Percentiles rank a stretch among this genome's conserved stretches.
These are phyloP conservation scores for Arctium minus DNA, from an alignment of 129 eudicot genomes.

Conservation along the genomic window DNA sequence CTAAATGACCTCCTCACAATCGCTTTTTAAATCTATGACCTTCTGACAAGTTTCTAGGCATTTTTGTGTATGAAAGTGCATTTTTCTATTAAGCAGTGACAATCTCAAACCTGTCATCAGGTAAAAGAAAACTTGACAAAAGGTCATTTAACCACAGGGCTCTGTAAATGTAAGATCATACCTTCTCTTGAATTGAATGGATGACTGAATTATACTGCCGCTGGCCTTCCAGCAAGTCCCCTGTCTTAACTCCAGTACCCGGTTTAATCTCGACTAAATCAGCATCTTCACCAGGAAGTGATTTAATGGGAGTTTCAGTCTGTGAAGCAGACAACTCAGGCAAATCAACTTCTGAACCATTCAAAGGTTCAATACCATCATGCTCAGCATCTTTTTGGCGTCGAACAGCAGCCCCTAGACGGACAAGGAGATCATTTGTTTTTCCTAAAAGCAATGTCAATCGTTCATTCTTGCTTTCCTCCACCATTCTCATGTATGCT, in stretches of 20 bases:
- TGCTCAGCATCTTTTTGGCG: conserved; percentile 91
- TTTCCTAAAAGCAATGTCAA: conserved; percentile 92
- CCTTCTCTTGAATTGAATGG: conserved; percentile 98
- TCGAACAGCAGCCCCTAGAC: conserved; percentile 98
- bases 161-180: conserved; percentile 14
- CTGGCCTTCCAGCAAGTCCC: conserved; percentile 92
- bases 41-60: background rate
- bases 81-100: background rate
- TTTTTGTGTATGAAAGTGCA: background rate
- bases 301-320: conserved; percentile 37
- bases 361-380: conserved; percentile 78
- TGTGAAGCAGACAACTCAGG: conserved; percentile 43
- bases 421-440: conserved; percentile 91
- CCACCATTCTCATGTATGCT: conserved; percentile 99
- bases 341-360: conserved; percentile 49
- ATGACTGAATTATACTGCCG: conserved; percentile 89
- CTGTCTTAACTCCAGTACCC: conserved; percentile 46
- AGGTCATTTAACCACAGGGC: background rate
- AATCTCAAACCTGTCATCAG: background rate
- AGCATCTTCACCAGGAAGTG: conserved; percentile 49
- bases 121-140: background rate
- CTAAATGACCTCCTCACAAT: background rate
- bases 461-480: conserved; percentile 98
- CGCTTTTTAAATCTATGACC: no score
- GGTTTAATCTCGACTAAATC: conserved; percentile 38